Conservation (phyloP, 108 stramenopile species). For the Nannochloropsis granulata region DNA sequence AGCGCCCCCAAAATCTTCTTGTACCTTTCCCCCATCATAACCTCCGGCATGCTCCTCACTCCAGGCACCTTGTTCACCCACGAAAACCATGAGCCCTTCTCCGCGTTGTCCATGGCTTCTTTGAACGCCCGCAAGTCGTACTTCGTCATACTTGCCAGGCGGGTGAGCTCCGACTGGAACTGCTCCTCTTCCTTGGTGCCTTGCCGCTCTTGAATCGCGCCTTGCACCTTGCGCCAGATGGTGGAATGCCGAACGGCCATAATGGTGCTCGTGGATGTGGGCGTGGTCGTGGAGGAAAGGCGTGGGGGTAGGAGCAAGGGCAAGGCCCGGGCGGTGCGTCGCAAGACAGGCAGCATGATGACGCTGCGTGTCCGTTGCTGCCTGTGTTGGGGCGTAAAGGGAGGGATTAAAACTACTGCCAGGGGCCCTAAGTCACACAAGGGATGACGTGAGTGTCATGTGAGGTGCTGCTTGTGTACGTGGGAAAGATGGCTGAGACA, state of each 20-base stretch:
- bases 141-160: neutral
- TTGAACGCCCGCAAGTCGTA: neutral
- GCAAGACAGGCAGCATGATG: too few species aligned
- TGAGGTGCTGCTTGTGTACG: too few species aligned
- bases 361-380: too few species aligned
- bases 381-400: too few species aligned
- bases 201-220: neutral
- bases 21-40: neutral
- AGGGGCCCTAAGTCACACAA: too few species aligned
- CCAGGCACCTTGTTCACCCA: neutral
- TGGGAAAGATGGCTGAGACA: too few species aligned
- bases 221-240: neutral
- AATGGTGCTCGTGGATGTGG: too few species aligned
- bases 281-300: too few species aligned
- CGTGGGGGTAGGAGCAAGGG: too few species aligned
- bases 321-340: too few species aligned
- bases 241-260: neutral
- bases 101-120: neutral
- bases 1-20: neutral
- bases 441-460: too few species aligned
- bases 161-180: neutral
- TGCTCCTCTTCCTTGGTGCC: neutral
- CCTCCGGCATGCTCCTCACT: neutral
- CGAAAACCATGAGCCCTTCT: neutral
- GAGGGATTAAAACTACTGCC: too few species aligned